Evolutionary conservation across 306 rosid species (phyloP).

Genomic region (Vachellia pachyceras): DNA sequence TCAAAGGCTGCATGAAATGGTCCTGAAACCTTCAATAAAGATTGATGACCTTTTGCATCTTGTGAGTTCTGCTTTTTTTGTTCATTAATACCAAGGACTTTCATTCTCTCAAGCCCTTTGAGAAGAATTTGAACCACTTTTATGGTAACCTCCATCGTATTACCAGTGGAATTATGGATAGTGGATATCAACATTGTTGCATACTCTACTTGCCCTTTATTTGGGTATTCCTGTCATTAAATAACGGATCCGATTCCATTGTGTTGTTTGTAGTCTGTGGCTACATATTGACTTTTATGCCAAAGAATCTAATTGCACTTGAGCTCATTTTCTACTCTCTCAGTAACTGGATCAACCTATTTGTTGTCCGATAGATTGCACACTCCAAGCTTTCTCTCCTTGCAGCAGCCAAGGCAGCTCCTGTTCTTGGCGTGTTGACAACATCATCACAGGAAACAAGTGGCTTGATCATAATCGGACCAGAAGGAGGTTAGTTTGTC

Average conservation of each 20-base stretch:
- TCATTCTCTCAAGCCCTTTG: constrained; percentile 10
- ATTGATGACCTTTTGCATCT: constrained; percentile 56
- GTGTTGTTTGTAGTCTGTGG: constrained; percentile 23
- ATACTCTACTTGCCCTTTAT: constrained; percentile 10
- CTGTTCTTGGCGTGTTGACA: constrained; percentile 67
- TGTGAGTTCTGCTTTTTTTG: constrained; percentile 59
- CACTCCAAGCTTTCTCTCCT: constrained; percentile 72
- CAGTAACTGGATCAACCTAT: constrained; percentile 31
- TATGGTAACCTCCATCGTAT: constrained; percentile 27
- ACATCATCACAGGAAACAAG: constrained; percentile 50
- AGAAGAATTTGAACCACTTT: constrained; percentile 18
- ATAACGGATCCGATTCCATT: constrained; percentile 19
- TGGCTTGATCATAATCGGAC: constrained; percentile 84
- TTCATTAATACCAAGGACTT: not conserved
- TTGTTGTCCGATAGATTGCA: constrained; percentile 59
- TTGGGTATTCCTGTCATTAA: constrained; percentile 11
- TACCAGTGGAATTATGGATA: constrained; percentile 27
- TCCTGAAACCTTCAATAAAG: constrained; percentile 65
- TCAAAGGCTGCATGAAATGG: constrained; percentile 88
- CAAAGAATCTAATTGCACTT: constrained; percentile 19
- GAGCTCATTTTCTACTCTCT: constrained; percentile 3
- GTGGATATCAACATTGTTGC: constrained; percentile 10
- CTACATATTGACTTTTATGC: constrained; percentile 2
- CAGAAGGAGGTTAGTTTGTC: constrained; percentile 84
- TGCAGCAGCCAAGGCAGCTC: constrained; percentile 79